Evolutionary conservation across 345 rosid genomes (phyloP).

Genomic region (Citrus maxima): DNA sequence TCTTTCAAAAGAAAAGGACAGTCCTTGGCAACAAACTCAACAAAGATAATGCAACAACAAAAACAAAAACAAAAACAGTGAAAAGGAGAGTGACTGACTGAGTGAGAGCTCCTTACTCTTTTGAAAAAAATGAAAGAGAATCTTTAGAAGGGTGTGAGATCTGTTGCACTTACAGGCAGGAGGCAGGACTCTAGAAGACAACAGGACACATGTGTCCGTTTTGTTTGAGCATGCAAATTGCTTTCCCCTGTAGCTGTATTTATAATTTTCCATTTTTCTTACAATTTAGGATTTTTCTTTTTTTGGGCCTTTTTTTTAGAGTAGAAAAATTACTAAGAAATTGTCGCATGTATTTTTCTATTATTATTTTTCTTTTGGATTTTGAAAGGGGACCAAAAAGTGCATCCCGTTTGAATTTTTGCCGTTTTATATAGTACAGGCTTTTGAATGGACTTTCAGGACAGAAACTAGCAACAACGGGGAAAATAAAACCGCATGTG

Average conservation of each 20-base stretch:
- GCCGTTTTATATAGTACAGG: neutral
- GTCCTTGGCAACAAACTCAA: slow-evolving; percentile 12
- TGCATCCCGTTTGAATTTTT: neutral
- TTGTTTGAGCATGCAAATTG: slow-evolving; percentile 29
- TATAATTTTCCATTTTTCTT: neutral
- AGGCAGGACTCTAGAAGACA: neutral
- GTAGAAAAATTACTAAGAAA: neutral
- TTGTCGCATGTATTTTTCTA: neutral
- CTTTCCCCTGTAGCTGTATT: neutral
- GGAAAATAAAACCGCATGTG: neutral
- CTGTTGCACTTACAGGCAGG: slow-evolving; percentile 9
- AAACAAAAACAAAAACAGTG: neutral
- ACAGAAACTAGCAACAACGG: neutral
- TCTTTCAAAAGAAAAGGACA: slow-evolving; percentile 46
- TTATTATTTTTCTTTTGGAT: neutral
- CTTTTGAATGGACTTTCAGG: neutral
- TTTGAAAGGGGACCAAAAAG: slow-evolving; percentile 15
- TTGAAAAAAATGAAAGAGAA: slow-evolving; percentile 30
- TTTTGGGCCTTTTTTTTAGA: no score
- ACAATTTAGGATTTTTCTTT: neutral
- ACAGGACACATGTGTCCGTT: slow-evolving; percentile 29
- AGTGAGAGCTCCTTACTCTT: neutral
- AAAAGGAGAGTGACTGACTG: neutral
- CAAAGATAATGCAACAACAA: slow-evolving; percentile 2
- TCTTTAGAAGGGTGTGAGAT: slow-evolving; percentile 28